A percentile compares a stretch with the other conserved stretches of the same genome.
These are phyloP conservation scores for Solanum hybrid DNA, from an alignment of 305 asterid species.

Conservation along the genomic window DNA sequence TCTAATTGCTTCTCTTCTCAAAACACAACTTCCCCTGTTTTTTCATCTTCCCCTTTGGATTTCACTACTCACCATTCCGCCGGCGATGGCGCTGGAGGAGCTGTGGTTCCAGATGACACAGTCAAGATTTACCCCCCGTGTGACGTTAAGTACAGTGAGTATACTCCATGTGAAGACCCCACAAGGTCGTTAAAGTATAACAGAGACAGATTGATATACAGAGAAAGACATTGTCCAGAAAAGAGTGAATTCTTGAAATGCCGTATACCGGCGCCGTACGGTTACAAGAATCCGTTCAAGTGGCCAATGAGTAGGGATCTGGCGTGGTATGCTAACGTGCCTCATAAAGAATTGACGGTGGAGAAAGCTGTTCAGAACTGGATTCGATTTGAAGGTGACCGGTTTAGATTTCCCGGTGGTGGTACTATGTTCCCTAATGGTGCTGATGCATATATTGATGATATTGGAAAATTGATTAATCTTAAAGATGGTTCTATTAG, in stretches of 20 bases:
- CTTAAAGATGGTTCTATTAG: conserved; percentile 44
- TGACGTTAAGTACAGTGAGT: conserved; percentile 30
- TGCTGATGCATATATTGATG: conserved; percentile 42
- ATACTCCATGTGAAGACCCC: conserved; percentile 42
- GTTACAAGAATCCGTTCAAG: conserved; percentile 35
- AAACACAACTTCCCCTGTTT: conserved; percentile 4
- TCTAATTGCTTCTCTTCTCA: conserved; percentile 10
- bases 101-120: not conserved
- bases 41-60: conserved; percentile 10
- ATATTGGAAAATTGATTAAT: conserved; percentile 35
- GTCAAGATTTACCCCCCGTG: conserved; percentile 19
- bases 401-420: conserved; percentile 45
- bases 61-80: conserved; percentile 28
- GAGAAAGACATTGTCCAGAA: conserved; percentile 42
- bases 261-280: conserved; percentile 36
- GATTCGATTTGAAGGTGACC: conserved; percentile 38
- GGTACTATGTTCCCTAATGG: conserved; percentile 52
- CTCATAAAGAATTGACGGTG: conserved; percentile 42
- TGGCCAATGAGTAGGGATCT: conserved; percentile 46
- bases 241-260: conserved; percentile 28
- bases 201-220: conserved; percentile 26
- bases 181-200: conserved; percentile 25
- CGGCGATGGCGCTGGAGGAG: conserved; percentile 1
- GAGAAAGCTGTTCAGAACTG: conserved; percentile 53
- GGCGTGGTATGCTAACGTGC: conserved; percentile 43